phyloP scores from a whole-genome alignment of 2,329 filamentous ascomycete genomes.

The Fusarium sp. region DNA sequence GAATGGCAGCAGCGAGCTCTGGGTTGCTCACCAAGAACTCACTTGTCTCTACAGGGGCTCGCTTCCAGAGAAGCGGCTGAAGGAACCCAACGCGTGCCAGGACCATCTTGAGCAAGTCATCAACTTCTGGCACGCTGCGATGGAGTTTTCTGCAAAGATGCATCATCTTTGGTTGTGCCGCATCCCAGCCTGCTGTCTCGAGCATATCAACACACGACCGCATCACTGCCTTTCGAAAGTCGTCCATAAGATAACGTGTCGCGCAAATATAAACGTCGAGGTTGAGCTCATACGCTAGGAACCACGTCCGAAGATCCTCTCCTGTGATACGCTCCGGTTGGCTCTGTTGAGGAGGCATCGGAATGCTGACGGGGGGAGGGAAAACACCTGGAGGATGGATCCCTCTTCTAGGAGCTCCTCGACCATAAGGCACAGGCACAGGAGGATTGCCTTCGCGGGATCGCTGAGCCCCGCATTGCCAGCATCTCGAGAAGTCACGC shows the following conservation, averaged over 20 bases:
- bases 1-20: conserved; percentile 56
- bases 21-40: conserved; percentile 56
- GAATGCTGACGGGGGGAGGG: neutral
- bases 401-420: conserved; percentile 11
- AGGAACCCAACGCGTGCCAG: conserved; percentile 60
- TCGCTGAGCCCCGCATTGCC: conserved; percentile 37
- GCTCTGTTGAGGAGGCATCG: neutral
- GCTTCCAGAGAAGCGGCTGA: conserved; percentile 55
- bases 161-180: conserved; percentile 55
- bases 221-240: conserved; percentile 55
- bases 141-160: conserved; percentile 54
- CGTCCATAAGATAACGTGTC: conserved; percentile 57
- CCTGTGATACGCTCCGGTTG: conserved; percentile 47
- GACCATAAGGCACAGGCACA: neutral
- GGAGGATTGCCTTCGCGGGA: conserved; percentile 13
- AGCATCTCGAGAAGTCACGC: conserved; percentile 32
- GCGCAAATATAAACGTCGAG: conserved; percentile 61
- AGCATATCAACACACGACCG: conserved; percentile 57
- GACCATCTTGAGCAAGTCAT: conserved; percentile 57
- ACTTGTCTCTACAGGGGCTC: conserved; percentile 51
- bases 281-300: conserved; percentile 56
- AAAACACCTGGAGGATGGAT: conserved; percentile 2
- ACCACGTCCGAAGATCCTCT: conserved; percentile 59
- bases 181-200: conserved; percentile 54
- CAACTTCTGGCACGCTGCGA: conserved; percentile 53